These are phyloP conservation scores for Paramecium sexaurelia DNA, from an alignment of 73 alveolate species.

Conservation along the genomic window DNA sequence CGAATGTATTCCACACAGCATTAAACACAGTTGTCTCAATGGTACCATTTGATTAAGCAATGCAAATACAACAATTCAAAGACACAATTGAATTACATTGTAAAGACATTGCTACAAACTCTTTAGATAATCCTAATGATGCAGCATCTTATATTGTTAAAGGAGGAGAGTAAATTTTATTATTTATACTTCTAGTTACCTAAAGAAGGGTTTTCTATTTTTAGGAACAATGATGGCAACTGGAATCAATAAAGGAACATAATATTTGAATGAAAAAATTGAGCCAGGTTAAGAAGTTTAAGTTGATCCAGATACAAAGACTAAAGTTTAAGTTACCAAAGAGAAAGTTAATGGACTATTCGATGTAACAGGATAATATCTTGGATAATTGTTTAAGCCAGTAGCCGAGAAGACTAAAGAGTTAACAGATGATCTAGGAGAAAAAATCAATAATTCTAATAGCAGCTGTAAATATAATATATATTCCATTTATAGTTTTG, in stretches of 20 bases:
- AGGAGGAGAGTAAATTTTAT: conserved; percentile 47
- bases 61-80: conserved; percentile 12
- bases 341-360: background rate
- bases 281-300: conserved; percentile 14
- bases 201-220: background rate
- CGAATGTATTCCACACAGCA: background rate
- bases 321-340: background rate
- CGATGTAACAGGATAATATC: conserved; percentile 5
- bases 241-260: background rate
- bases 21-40: background rate
- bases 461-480: background rate
- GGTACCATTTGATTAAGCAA: conserved; percentile 46
- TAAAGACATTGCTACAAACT: conserved; percentile 36
- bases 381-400: conserved; percentile 1
- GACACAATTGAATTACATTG: conserved; percentile 27
- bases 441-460: background rate
- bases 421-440: background rate
- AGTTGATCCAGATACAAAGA: conserved; percentile 15
- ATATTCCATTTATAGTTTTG: background rate
- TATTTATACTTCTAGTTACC: background rate
- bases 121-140: conserved; percentile 17
- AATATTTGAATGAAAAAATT: conserved; percentile 16
- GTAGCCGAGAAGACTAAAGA: conserved; percentile 31
- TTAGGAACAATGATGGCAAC: conserved; percentile 18
- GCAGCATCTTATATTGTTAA: background rate